Conservation (phyloP, 2,329 filamentous ascomycete genomes). For the Ceratocystis variospora region DNA sequence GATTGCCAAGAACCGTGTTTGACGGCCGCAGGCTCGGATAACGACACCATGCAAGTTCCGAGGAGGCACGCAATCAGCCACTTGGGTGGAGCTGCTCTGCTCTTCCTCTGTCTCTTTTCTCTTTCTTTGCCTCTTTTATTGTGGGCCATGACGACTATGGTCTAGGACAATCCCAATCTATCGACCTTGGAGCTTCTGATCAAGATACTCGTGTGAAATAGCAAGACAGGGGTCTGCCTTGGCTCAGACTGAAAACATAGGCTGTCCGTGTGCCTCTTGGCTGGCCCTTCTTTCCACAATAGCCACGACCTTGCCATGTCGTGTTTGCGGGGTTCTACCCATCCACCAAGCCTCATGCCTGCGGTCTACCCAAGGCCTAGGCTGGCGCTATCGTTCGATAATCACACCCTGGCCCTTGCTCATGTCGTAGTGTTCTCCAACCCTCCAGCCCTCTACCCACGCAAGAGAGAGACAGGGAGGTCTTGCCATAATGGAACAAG, state of each 20-base stretch:
- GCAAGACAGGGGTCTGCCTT: neutral
- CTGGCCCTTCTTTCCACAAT: neutral
- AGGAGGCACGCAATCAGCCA: conserved; percentile 1
- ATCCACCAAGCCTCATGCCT: neutral
- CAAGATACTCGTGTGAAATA: neutral
- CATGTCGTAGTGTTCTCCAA: neutral
- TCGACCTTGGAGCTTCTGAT: neutral
- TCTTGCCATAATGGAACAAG: neutral
- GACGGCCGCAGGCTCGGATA: conserved; percentile 6
- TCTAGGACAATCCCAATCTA: neutral
- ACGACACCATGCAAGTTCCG: conserved; percentile 1
- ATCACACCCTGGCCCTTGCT: neutral
- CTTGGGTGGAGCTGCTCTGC: neutral
- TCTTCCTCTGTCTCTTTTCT: neutral
- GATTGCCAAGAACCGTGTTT: neutral
- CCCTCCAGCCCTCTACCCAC: neutral
- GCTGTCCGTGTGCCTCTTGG: conserved; percentile 2
- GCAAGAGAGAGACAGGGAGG: neutral
- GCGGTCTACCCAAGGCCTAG: neutral
- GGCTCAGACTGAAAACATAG: neutral
- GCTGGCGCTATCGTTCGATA: conserved; percentile 4
- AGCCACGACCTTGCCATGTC: neutral
- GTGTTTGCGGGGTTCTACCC: neutral
- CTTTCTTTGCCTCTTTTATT: neutral
- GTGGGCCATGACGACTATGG: neutral